Evolutionary conservation across 2,329 filamentous ascomycete genomes (phyloP).

Genomic region (Paraconiothyrium brasiliense): DNA sequence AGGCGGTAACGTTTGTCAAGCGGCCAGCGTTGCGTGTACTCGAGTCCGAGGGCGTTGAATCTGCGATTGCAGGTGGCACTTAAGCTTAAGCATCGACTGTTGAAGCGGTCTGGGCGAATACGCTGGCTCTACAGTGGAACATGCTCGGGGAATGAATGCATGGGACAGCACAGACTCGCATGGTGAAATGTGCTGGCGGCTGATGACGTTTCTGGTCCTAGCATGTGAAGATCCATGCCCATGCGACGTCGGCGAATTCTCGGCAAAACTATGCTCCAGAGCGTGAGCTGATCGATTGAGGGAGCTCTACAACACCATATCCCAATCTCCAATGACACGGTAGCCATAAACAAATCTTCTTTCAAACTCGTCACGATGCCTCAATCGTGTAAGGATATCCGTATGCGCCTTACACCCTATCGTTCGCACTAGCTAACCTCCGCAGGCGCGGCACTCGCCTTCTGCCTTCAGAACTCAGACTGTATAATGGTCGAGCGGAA

Average conservation of each 20-base stretch:
- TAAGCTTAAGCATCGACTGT: not conserved
- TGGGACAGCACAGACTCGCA: conserved; percentile 12
- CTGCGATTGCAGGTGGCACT: not conserved
- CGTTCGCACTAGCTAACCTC: not conserved
- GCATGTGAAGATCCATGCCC: conserved; percentile 17
- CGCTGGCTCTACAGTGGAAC: not conserved
- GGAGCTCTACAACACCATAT: not conserved
- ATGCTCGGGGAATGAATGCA: conserved; percentile 2
- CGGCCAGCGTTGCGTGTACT: not conserved
- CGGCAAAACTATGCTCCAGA: conserved; percentile 3
- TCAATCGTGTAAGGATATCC: conserved; percentile 94
- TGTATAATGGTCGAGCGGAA: conserved; percentile 94
- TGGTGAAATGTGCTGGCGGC: conserved; percentile 15
- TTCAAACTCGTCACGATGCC: conserved; percentile 70
- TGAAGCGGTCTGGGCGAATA: not conserved
- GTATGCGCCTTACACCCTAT: conserved; percentile 62
- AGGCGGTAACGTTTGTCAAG: not conserved
- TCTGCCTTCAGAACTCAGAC: conserved; percentile 95
- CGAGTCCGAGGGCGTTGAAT: not conserved
- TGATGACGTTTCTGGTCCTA: conserved; percentile 10
- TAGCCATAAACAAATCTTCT: conserved; percentile 10
- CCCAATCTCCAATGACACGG: conserved; percentile 23
- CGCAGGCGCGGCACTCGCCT: conserved; percentile 86
- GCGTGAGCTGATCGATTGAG: not conserved
- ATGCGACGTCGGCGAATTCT: conserved; percentile 6